phyloP scores from a whole-genome alignment of 257 asterid species.

The Osmanthus fragrans region DNA sequence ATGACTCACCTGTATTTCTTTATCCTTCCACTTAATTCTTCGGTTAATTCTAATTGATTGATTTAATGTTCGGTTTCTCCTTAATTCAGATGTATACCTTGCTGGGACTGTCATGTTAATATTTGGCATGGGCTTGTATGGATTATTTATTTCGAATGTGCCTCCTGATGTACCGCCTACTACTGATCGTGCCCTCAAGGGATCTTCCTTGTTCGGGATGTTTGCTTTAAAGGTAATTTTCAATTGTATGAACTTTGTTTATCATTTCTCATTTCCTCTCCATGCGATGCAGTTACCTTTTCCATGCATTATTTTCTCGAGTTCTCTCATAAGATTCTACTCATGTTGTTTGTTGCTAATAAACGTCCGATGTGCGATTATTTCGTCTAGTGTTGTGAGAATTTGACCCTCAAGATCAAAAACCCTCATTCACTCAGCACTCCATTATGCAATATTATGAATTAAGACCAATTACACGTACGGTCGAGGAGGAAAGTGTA shows the following conservation, averaged over 20 bases:
- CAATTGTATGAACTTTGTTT: not conserved
- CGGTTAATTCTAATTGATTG: not conserved
- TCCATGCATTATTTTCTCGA: not conserved
- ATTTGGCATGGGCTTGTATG: conserved; percentile 96
- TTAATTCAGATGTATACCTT: conserved; percentile 67
- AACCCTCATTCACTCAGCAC: not conserved
- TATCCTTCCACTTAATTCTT: not conserved
- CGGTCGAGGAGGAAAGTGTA: not conserved
- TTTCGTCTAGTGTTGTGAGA: not conserved
- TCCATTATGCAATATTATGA: not conserved
- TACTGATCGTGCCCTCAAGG: conserved; percentile 74
- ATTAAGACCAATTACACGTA: not conserved
- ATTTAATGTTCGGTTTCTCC: conserved; percentile 12
- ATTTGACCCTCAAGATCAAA: not conserved
- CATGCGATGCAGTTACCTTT: not conserved
- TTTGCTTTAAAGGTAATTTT: conserved; percentile 65
- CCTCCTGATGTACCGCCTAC: conserved; percentile 45
- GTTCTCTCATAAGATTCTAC: not conserved
- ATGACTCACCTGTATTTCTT: not conserved
- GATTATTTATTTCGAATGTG: conserved; percentile 75
- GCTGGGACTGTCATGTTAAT: conserved; percentile 97
- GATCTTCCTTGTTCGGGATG: conserved; percentile 91
- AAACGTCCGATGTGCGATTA: not conserved
- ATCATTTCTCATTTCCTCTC: not conserved
- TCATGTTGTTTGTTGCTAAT: not conserved